phyloP scores from a whole-genome alignment of 2,329 filamentous ascomycete genomes.

The Pseudogymnoascus sp. region DNA sequence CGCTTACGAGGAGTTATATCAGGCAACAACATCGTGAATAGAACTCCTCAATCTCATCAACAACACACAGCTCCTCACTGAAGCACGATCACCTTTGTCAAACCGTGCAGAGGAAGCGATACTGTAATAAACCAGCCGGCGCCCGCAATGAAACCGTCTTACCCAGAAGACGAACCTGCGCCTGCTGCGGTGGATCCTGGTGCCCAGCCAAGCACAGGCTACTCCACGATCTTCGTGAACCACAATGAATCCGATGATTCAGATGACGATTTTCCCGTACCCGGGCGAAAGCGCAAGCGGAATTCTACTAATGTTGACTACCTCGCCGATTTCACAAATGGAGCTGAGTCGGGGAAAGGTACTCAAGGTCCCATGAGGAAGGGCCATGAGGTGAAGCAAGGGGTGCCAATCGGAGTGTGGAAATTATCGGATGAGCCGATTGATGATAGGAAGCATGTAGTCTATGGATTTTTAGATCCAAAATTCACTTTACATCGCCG shows the following conservation, averaged over 20 bases:
- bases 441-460: conserved; percentile 44
- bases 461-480: conserved; percentile 55
- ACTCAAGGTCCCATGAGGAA: conserved; percentile 10
- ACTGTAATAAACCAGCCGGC: background rate
- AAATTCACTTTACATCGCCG: conserved; percentile 52
- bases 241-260: conserved; percentile 28
- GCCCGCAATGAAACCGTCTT: background rate
- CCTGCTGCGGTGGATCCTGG: background rate
- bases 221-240: conserved; percentile 16
- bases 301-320: conserved; percentile 34
- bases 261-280: conserved; percentile 28
- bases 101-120: too few species aligned
- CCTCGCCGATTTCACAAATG: background rate
- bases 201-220: conserved; percentile 9
- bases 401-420: conserved; percentile 47
- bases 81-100: too few species aligned
- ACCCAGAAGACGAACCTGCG: background rate
- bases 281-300: conserved; percentile 49
- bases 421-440: conserved; percentile 46
- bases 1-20: too few species aligned
- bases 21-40: too few species aligned
- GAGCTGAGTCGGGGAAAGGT: background rate
- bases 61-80: too few species aligned
- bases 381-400: conserved; percentile 17
- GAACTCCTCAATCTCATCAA: too few species aligned